Conservation (phyloP, 306 rosid species). For the Mucuna pruriens region DNA sequence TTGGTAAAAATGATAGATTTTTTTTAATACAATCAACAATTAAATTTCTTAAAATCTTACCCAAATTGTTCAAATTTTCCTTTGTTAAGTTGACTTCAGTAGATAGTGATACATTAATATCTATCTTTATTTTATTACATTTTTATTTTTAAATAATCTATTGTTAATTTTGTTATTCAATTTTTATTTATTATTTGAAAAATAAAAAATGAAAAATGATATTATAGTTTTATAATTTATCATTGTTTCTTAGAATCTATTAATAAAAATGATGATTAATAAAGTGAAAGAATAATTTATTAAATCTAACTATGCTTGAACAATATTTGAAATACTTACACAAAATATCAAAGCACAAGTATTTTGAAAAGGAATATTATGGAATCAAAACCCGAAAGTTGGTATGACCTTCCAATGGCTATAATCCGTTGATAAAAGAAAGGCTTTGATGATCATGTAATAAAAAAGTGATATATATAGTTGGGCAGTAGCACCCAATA, state of each 20-base stretch:
- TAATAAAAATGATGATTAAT: background rate
- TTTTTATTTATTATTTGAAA: background rate
- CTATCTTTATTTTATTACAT: background rate
- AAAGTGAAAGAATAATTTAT: background rate
- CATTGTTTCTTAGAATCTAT: background rate
- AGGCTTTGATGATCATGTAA: background rate
- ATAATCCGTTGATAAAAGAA: background rate
- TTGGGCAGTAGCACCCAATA: slow-evolving; percentile 44
- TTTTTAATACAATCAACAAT: too few species aligned
- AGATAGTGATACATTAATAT: background rate
- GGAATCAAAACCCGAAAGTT: background rate
- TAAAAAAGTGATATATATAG: background rate
- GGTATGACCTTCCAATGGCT: background rate
- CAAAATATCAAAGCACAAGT: background rate
- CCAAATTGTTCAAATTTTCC: too few species aligned
- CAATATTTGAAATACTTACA: background rate
- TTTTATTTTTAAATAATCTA: background rate
- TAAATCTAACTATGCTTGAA: background rate
- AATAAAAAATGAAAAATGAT: background rate
- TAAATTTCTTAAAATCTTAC: too few species aligned
- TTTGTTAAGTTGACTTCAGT: too few species aligned
- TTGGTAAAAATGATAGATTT: too few species aligned
- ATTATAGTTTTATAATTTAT: background rate
- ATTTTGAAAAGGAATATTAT: background rate
- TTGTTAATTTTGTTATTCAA: background rate